phyloP scores from a whole-genome alignment of 1,284 basidiomycete species.

The Lentinula novae-zelandiae region DNA sequence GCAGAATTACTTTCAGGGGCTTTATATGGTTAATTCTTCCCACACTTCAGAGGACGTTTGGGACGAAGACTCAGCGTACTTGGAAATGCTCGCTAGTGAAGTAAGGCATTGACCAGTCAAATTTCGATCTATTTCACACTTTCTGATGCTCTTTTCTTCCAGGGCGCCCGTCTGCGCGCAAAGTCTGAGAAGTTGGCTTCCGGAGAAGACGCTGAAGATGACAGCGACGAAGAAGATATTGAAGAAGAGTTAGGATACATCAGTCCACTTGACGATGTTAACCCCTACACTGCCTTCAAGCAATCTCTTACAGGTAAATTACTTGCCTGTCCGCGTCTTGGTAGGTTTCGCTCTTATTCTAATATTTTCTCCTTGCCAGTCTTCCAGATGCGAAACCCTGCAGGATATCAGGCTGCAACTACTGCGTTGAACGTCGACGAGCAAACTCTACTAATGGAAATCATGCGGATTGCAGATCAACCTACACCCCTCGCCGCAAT shows the following conservation, averaged over 20 bases:
- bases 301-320: constrained; percentile 63
- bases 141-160: neutral
- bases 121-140: neutral
- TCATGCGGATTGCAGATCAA: constrained; percentile 61
- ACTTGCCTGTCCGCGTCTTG: neutral
- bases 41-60: constrained; percentile 64
- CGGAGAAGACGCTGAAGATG: constrained; percentile 41
- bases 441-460: constrained; percentile 77
- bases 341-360: neutral
- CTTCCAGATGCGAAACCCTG: constrained; percentile 69
- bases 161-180: constrained; percentile 70
- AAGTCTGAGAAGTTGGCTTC: constrained; percentile 44
- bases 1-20: neutral
- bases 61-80: constrained; percentile 81
- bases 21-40: neutral
- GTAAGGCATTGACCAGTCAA: constrained; percentile 31
- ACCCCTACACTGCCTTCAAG: constrained; percentile 74
- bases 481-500: neutral
- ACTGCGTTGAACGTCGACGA: constrained; percentile 67
- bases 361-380: constrained; percentile 32
- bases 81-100: constrained; percentile 79
- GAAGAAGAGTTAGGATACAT: constrained; percentile 80
- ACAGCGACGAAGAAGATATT: constrained; percentile 56
- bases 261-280: constrained; percentile 70
- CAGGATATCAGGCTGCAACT: constrained; percentile 66